Conservation (phyloP, 495 filamentous ascomycete species). For the Xylaria curta region DNA sequence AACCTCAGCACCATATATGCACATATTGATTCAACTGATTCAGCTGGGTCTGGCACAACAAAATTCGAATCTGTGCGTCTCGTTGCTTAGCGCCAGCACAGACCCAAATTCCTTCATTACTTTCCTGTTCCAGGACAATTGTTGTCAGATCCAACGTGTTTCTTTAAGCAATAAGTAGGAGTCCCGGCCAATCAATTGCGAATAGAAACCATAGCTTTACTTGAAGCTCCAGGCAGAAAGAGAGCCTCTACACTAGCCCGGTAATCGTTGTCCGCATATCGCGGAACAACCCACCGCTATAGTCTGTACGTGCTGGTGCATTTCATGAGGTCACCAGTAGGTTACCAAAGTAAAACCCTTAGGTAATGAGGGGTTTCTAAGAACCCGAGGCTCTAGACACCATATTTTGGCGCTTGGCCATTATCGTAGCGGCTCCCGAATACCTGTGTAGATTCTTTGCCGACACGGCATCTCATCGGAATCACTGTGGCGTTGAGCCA, state of each 20-base stretch:
- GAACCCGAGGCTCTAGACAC: not conserved
- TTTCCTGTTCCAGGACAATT: not conserved
- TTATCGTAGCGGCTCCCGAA: not conserved
- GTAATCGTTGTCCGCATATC: not conserved
- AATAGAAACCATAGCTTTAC: not conserved
- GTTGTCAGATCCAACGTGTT: not conserved
- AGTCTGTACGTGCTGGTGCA: not conserved
- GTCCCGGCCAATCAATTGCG: not conserved
- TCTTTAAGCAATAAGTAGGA: not conserved
- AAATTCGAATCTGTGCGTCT: too few species aligned
- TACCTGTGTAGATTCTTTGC: not conserved
- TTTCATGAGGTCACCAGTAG: slow-evolving; percentile 4
- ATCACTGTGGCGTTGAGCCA: not conserved
- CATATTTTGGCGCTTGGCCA: not conserved
- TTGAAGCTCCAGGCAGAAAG: not conserved
- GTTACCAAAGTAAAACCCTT: not conserved
- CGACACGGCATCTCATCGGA: not conserved
- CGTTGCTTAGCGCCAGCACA: too few species aligned
- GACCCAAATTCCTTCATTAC: too few species aligned
- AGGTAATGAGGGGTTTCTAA: not conserved
- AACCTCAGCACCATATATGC: not conserved
- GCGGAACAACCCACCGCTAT: not conserved
- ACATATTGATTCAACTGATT: not conserved
- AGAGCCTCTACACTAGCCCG: not conserved
- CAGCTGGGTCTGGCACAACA: not conserved